Conservation (phyloP, 164 flowering plant species). For the Tetracentron sinense region DNA sequence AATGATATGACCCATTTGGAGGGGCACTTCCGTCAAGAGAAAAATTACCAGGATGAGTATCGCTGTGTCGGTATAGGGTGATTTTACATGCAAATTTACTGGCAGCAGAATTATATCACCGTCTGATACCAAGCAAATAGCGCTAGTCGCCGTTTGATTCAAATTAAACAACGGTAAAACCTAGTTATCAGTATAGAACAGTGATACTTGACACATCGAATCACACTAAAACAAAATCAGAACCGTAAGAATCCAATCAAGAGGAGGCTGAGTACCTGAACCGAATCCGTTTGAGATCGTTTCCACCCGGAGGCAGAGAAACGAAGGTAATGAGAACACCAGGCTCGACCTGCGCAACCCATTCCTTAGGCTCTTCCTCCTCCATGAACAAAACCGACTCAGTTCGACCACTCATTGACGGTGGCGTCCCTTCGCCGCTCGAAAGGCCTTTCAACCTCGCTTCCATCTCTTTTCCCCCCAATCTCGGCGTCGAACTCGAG, state of each 20-base stretch:
- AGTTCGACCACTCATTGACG: constrained; percentile 59
- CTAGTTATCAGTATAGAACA: background rate
- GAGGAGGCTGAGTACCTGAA: constrained; percentile 62
- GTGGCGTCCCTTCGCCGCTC: constrained; percentile 83
- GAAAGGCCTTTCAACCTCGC: too few relatives aligned
- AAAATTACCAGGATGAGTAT: too few relatives aligned
- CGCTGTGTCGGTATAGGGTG: too few relatives aligned
- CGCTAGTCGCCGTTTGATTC: too few relatives aligned
- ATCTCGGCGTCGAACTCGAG: constrained; percentile 54
- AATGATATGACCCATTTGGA: too few relatives aligned
- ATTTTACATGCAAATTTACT: too few relatives aligned
- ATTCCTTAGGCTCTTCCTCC: constrained; percentile 87
- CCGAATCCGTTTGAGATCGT: constrained; percentile 86
- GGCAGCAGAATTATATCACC: too few relatives aligned
- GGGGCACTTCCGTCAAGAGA: too few relatives aligned
- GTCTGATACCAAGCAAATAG: background rate
- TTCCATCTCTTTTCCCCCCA: constrained; percentile 79
- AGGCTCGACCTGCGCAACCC: too few relatives aligned
- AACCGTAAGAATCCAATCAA: background rate
- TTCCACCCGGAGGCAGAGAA: constrained; percentile 78
- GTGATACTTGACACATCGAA: too few relatives aligned
- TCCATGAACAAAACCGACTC: constrained; percentile 67
- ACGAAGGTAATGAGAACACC: constrained; percentile 92
- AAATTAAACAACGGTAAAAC: too few relatives aligned
- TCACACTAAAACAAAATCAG: too few relatives aligned